Conservation (phyloP, 768 basidiomycete species). For the Xerocomus potaroensis region DNA sequence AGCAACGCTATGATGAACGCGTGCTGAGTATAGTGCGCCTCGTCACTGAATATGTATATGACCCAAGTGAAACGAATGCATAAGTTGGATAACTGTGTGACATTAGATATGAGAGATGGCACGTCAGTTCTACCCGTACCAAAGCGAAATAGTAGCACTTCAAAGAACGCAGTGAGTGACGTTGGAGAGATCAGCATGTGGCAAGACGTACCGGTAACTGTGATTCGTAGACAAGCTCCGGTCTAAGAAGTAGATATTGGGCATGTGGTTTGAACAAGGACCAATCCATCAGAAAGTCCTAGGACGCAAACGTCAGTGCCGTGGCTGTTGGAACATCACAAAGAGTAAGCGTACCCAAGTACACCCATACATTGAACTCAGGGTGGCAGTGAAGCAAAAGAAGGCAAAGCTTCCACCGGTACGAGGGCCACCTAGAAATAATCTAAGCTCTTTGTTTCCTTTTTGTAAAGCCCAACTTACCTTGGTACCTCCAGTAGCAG, state of each 20-base stretch:
- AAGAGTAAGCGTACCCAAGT: constrained; percentile 58
- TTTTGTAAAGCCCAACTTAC: constrained; percentile 24
- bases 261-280: constrained; percentile 60
- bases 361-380: constrained; percentile 65
- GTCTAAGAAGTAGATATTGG: constrained; percentile 58
- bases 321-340: neutral
- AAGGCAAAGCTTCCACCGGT: constrained; percentile 52
- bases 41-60: constrained; percentile 60
- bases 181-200: neutral
- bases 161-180: neutral
- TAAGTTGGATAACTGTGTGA: constrained; percentile 57
- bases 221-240: constrained; percentile 68
- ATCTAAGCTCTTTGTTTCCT: neutral
- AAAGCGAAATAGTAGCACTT: constrained; percentile 79
- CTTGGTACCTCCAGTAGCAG: constrained; percentile 69
- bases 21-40: constrained; percentile 49
- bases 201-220: constrained; percentile 44
- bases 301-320: neutral
- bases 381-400: constrained; percentile 60
- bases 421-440: constrained; percentile 25
- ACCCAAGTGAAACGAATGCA: constrained; percentile 79
- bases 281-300: constrained; percentile 92
- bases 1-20: constrained; percentile 64
- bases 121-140: constrained; percentile 34
- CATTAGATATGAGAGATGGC: neutral